phyloP scores from a whole-genome alignment of 495 filamentous ascomycete species.

The Hypoxylon cercidicola region DNA sequence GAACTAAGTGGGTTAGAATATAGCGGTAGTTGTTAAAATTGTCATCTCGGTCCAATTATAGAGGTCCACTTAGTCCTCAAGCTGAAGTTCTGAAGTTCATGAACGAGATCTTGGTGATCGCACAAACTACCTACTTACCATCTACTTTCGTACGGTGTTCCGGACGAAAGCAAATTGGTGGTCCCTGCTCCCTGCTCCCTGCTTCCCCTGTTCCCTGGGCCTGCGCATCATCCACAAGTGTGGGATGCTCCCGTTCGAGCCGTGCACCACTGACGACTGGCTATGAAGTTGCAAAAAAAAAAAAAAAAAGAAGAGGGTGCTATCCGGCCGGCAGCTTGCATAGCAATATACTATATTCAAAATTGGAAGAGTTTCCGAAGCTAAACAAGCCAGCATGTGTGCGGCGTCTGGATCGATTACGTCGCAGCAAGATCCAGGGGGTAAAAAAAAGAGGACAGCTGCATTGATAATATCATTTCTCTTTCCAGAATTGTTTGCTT shows the following conservation, averaged over 20 bases:
- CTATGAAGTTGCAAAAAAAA: conserved; percentile 24
- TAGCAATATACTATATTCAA: conserved; percentile 40
- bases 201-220: too few species aligned
- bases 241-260: conserved; percentile 38
- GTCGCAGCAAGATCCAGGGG: conserved; percentile 43
- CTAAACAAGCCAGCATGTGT: conserved; percentile 38
- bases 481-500: conserved; percentile 31
- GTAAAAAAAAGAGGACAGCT: conserved; percentile 13
- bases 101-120: conserved; percentile 2
- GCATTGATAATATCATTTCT: conserved; percentile 20
- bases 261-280: conserved; percentile 31
- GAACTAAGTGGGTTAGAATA: conserved; percentile 1
- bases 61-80: conserved; percentile 5
- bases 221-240: conserved; percentile 27
- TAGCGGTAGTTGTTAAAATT: conserved; percentile 21
- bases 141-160: conserved; percentile 5
- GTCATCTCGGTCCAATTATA: conserved; percentile 19
- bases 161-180: conserved; percentile 40
- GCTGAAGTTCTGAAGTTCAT: conserved; percentile 6
- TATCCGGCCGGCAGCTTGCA: conserved; percentile 43
- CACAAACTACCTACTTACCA: conserved; percentile 11
- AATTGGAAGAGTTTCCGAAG: conserved; percentile 43
- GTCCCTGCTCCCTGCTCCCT: too few species aligned
- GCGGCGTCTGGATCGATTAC: conserved; percentile 41
- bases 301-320: conserved; percentile 11